Base-by-base conservation (phyloP, 164 flowering plant genomes). In the Sextonia rubra region DNA sequence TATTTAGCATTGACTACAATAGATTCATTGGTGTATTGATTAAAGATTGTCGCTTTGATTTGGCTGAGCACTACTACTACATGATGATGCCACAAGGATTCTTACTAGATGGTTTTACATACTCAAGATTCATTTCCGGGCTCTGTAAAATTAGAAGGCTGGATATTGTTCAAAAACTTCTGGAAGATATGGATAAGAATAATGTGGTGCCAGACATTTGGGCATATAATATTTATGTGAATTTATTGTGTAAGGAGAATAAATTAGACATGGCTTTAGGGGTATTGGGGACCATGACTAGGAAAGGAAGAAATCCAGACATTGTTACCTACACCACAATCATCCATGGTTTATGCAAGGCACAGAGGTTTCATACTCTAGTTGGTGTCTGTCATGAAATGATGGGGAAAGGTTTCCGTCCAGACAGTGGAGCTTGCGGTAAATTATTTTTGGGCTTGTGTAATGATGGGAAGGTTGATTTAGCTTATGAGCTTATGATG, bases 1-100 rank as follows among this genome's bases (percentile, higher is more conserved):
- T 91, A n/a, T 89, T 90, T 75, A 74, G 90, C 80, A 66, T 87
- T 44, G 99, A 96, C 78, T 96, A 92, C 74, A 91, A 92, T 75
- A 80, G 95, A 60, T 82, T 90, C 79, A 90, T 96, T 66, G 99
- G 97, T 24, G 98, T 93, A 2, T 79, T 96, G 66, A 73, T 93
- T 18, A 77, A 79, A 47, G 82, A 85, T 8, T 81, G 85, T 11
- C 88, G 85, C 4, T 84, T 90, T 80, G 90, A 93, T 64, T 75
- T 89, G 47, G 94, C 97, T 12, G 86, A 90, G 82, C 72, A 76
- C 47, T 92, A 92, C 77, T 93, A 90, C 78, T 9, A 66, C 72
- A 60, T 67, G 23, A 85, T 96, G 95, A 62, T 74, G 18, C 80
- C 78, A 8, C 83, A 77, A 44, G 97, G 99, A 14, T 90, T 88